Base-by-base conservation (phyloP, 2,329 filamentous ascomycete species). In the Colletotrichum zoysiae region DNA sequence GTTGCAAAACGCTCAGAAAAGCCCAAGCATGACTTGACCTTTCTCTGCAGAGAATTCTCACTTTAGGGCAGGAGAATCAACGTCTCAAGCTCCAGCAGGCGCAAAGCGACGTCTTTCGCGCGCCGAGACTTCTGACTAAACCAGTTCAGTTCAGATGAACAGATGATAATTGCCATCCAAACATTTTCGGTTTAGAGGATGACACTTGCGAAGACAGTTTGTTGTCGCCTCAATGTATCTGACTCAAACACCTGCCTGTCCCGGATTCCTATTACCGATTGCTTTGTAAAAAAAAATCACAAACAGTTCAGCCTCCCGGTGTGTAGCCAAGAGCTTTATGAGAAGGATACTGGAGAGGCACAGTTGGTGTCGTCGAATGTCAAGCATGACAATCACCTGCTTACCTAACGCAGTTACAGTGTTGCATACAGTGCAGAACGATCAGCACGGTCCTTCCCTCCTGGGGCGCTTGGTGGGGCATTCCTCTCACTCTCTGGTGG, bases 391-490 rank as follows among this genome's bases (percentile, higher is more conserved):
- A 8, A 50, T 20, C 35, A n/a, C 23, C 3, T 65, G 67, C 67
- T 70, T 70, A 70, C 18, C 14, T 67, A 70, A 70, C 11, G 8
- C 16, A 0, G 0, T 7, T 26, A 61, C 58, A 55, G 65, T 68
- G 26, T 51, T 18, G 18, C 1, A 5, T 4, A 51, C 68, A 68
- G 64, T 71, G 38, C 26, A 12, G 7, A 9, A 1, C 23, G 5
- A 16, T 18, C 12, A 14, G 53, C 50, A 68, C 69, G 20, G 70
- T 16, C 59, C 26, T 50, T n/a, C 33, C 61, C 33, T n/a, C 38
- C 50, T 67, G 50, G 55, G 20, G 66, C 40, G 48, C 33, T 50
- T 71, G 50, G 70, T 73, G 70, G 70, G 70, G 65, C 66, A 65
- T 42, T 48, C 46, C n/a, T 48, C 46, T n/a, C 20, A 23, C 46